Evolutionary conservation across 2,329 filamentous ascomycete genomes (phyloP), one percentile per base, ranked within the genome.

Genomic region (Trichocomaceae sp.): DNA sequence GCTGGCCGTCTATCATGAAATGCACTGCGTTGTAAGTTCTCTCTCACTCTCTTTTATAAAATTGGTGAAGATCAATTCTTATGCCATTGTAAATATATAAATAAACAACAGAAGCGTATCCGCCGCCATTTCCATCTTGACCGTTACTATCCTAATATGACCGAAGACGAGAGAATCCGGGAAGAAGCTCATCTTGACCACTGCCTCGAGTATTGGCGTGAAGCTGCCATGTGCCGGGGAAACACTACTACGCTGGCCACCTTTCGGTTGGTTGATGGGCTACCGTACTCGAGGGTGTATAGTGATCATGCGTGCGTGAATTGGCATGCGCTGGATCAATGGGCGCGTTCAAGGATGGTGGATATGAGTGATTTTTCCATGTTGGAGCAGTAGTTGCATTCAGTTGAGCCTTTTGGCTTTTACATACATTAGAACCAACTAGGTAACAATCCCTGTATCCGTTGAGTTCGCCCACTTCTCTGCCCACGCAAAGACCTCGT

Each of bases 141-240:
- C 31, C 31, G 31, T 12, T 35, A 35, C 13, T 35, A 35, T 15
- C 31, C 31, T 15, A 35, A 35, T 15, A 35, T 35, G 31, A 35
- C 31, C 9, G 31, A 35, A 10, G 31, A 35, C 13, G 31, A 35
- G 13, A 35, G 31, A 15, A 35, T 35, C 31, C 3, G 31, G 9
- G 31, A 35, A 15, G 31, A 35, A 35, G 13, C 13, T 35, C 31
- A 35, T 35, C 8, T 35, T 15, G 57, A 58, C n/a, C 57, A 58
- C 23, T 58, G 57, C 44, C 22, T 59, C 15, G 58, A 60, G 17
- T 45, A 55, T 13, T 47, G 57, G 10, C 58, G 58, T 15, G 54
- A 59, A 46, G 20, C 44, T 23, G 47, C 46, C 1, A 31, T 60
- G 26, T 60, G 58, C n/a, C 17, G 41, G n/a, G 41, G 41, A 17